Evolutionary conservation across 2,329 filamentous ascomycete species (phyloP), one percentile per base, ranked within the genome.

Genomic region (Byssoonygena ceratinophila): DNA sequence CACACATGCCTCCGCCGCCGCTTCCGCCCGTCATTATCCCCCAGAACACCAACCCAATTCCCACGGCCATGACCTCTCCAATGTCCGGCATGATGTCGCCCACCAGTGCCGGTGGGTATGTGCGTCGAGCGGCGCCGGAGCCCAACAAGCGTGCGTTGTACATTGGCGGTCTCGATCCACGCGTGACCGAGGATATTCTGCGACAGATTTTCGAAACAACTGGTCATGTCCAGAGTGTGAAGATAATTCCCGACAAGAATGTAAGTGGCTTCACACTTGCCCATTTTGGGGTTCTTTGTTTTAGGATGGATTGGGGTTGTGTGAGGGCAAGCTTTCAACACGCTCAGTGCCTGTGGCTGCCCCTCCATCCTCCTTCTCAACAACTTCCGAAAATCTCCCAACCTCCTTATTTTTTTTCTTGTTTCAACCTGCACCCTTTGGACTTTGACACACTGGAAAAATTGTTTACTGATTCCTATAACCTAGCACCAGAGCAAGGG

Each of bases 191-290:
- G 72, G 91, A 97, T 66, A 88, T 97, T 53, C 73, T 97, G 69
- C 88, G 89, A 66, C 91, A 97, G 71, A 97, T 97, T 63, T 98
- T 98, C 66, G 92, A 98, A 76, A 98, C 92, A 5, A 96, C 90
- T 55, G 92, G 92, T 53, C 92, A 98, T 72, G 92, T 98, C 59
- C 85, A 95, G 73, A 96, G 88, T 66, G 92, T 98, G 68, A 98
- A 98, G 78, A 96, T 98, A 66, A 98, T 98, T 68, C 92, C 92
- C 49, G 92, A 98, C 77, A 98, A 98, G 79, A 98, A 96, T 73
- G 90, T 95, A 75, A 80, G 88, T 82, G 34, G 40, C 27, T 41
- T 39, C 45, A 45, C 18, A 29, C 29, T 54, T 36, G 20, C 36
- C 20, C 8, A 11, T 4, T 41, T 41, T 12, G 32, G 29, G 18